phyloP scores from a whole-genome alignment of 768 basidiomycete species.

The Phaeotremella skinneri region DNA sequence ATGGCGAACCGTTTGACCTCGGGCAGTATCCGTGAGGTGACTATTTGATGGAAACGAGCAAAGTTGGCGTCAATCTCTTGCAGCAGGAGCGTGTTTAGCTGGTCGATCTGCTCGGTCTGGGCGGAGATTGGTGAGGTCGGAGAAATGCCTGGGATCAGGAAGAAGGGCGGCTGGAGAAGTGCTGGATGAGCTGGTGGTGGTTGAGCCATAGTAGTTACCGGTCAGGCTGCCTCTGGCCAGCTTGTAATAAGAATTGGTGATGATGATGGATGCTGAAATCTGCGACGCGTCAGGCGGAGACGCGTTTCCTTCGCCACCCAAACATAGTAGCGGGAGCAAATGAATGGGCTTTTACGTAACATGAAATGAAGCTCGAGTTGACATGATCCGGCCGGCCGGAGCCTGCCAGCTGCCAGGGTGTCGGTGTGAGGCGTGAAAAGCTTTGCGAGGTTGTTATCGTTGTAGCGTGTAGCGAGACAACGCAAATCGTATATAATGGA shows the following conservation, averaged over 20 bases:
- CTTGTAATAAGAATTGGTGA: background rate
- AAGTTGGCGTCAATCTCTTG: slow-evolving; percentile 96
- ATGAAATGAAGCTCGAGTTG: no score
- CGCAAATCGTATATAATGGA: no score
- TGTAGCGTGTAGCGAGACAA: no score
- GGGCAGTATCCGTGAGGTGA: slow-evolving; percentile 77
- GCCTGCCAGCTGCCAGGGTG: no score
- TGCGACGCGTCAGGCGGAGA: background rate
- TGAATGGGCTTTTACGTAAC: no score
- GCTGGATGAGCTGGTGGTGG: slow-evolving; percentile 24
- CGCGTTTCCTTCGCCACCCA: no score
- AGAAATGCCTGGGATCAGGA: slow-evolving; percentile 43
- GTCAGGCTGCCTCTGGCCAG: no score
- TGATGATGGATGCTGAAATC: background rate
- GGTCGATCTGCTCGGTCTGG: slow-evolving; percentile 93
- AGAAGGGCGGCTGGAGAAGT: slow-evolving; percentile 46
- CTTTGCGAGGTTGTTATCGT: no score
- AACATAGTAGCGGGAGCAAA: no score
- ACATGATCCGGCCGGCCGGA: no score
- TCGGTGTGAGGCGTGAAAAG: no score
- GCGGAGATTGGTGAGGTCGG: slow-evolving; percentile 56
- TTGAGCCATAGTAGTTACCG: slow-evolving; percentile 4
- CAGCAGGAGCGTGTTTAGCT: slow-evolving; percentile 84
- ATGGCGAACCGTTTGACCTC: slow-evolving; percentile 86
- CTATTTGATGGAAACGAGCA: slow-evolving; percentile 77